Conservation (phyloP, 176 grass and related monocot species). For the Phyllostachys edulis region DNA sequence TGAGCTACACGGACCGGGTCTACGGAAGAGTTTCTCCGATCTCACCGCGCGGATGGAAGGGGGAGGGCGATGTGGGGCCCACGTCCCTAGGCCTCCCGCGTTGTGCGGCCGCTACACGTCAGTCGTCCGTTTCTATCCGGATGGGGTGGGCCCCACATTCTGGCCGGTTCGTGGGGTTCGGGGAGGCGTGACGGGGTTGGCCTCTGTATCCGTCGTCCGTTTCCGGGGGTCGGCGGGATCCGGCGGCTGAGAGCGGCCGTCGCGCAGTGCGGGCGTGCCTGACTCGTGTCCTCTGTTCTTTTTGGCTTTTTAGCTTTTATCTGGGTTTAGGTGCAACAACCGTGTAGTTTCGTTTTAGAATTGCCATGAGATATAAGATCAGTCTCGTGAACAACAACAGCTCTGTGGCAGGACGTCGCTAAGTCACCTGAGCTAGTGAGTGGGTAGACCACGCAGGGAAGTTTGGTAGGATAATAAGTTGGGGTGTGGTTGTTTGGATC, state of each 20-base stretch:
- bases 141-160: constrained; percentile 3
- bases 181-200: neutral
- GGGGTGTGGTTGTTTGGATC: too few relatives aligned
- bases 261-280: neutral
- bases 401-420: too few relatives aligned
- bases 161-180: neutral
- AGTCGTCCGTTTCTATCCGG: neutral
- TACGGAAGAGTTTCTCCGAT: neutral
- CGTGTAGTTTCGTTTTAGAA: neutral
- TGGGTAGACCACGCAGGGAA: too few relatives aligned
- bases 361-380: neutral
- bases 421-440: too few relatives aligned
- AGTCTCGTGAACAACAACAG: too few relatives aligned
- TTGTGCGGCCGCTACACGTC: neutral
- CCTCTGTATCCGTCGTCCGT: constrained; percentile 3
- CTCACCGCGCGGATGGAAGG: neutral
- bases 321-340: constrained; percentile 11
- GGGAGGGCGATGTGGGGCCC: constrained; percentile 13
- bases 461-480: too few relatives aligned
- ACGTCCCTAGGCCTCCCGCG: neutral
- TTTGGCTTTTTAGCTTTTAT: neutral
- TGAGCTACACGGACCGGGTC: neutral
- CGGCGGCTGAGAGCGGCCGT: neutral
- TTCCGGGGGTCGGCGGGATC: neutral
- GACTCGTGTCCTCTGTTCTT: neutral